Percentiles rank a stretch among this genome's conserved stretches.
Evolutionary conservation across 2,329 filamentous ascomycete genomes (phyloP).

Genomic region (Ceratocystis colombiana): DNA sequence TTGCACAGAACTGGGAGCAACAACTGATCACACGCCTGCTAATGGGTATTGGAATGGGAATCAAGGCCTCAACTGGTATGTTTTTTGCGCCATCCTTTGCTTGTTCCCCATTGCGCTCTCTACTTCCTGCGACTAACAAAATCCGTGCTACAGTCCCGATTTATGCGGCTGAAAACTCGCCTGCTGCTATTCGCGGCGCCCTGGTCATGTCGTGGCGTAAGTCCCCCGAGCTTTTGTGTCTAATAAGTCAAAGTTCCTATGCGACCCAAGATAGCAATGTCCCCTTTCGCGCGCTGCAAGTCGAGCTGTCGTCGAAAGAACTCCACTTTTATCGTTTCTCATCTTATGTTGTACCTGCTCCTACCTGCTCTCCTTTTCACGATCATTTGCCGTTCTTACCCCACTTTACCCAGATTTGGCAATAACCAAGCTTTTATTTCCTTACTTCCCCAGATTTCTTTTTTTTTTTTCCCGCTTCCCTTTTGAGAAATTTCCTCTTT

Average conservation of each 20-base stretch:
- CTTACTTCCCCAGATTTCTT: slow-evolving; percentile 13
- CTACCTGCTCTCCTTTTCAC: not conserved
- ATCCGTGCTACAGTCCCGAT: slow-evolving; percentile 36
- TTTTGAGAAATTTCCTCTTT: not conserved
- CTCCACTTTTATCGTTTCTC: not conserved
- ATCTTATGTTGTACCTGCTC: not conserved
- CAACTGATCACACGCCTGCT: slow-evolving; percentile 41
- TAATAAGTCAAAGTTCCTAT: not conserved
- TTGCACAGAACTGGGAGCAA: slow-evolving; percentile 49
- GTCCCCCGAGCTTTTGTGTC: slow-evolving; percentile 25
- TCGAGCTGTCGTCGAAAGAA: not conserved
- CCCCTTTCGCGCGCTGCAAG: not conserved
- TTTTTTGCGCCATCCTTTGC: not conserved
- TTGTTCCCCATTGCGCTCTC: not conserved
- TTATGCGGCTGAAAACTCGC: slow-evolving; percentile 44
- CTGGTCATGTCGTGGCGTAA: slow-evolving; percentile 45
- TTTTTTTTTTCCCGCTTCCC: not conserved
- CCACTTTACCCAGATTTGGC: slow-evolving; percentile 30
- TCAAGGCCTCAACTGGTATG: slow-evolving; percentile 36
- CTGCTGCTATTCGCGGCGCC: slow-evolving; percentile 43
- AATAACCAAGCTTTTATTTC: not conserved
- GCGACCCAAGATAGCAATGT: too few relatives aligned
- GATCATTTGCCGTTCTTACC: slow-evolving; percentile 1
- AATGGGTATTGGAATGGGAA: slow-evolving; percentile 52
- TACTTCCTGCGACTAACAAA: not conserved